phyloP scores from a whole-genome alignment of 225 moss, liverwort and hornwort genomes.

The Anthoceros angustus region DNA sequence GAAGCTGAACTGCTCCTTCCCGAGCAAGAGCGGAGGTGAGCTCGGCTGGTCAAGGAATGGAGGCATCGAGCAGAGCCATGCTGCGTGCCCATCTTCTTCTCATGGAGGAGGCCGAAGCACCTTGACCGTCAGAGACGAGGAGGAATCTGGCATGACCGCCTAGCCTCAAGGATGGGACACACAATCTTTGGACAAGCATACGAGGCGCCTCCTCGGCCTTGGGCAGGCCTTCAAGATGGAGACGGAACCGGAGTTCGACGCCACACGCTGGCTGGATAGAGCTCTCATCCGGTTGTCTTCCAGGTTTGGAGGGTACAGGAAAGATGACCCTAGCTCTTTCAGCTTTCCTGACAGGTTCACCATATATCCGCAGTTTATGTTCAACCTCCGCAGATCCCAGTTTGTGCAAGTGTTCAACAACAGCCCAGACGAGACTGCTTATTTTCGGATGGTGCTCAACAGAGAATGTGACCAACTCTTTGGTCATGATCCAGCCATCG shows the following conservation, averaged over 20 bases:
- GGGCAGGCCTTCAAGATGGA: conserved; percentile 99
- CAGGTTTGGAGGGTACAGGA: conserved; percentile 87
- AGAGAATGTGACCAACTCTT: conserved; percentile 73
- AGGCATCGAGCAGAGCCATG: no score
- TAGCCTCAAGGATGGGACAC: no score
- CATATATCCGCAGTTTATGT: conserved; percentile 97
- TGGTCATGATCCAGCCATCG: conserved; percentile 99
- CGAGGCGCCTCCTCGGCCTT: no score
- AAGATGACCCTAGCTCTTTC: conserved; percentile 80
- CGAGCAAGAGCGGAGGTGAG: no score
- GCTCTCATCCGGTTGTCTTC: conserved; percentile 85
- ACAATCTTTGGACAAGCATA: no score
- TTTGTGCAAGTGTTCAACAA: conserved; percentile 98
- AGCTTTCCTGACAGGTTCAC: conserved; percentile 77
- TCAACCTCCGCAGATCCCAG: conserved; percentile 91
- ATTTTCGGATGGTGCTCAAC: conserved; percentile 91
- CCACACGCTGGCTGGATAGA: conserved; percentile 94
- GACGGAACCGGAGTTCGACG: conserved; percentile 78
- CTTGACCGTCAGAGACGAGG: no score
- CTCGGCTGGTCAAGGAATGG: no score
- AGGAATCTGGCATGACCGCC: no score
- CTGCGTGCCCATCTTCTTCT: no score
- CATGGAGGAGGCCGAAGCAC: no score
- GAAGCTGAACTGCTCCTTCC: no score
- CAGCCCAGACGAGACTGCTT: conserved; percentile 98